Evolutionary conservation across 345 rosid genomes (phyloP).

Genomic region (Melaleuca quinquenervia): DNA sequence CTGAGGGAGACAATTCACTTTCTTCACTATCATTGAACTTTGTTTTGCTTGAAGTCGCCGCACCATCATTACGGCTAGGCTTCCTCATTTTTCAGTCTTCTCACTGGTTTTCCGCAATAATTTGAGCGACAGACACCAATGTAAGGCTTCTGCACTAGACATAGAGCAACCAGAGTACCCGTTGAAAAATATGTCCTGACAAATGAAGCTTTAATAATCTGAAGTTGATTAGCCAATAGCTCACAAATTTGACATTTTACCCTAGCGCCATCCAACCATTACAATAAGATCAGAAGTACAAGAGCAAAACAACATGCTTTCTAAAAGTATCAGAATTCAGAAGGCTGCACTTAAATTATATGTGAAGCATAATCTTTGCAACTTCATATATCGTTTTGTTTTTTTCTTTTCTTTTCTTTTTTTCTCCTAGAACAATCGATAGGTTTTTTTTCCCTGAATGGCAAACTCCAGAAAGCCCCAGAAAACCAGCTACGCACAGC

Average conservation of each 20-base stretch:
- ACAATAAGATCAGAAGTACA: background rate
- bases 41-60: slow-evolving; percentile 11
- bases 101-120: background rate
- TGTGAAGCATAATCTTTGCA: background rate
- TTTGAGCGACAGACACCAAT: background rate
- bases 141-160: background rate
- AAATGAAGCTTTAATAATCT: background rate
- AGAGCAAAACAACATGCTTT: background rate
- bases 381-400: background rate
- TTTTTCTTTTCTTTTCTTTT: background rate
- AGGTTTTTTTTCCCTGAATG: background rate
- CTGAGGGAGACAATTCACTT: slow-evolving; percentile 15
- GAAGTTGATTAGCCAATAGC: background rate
- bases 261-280: background rate
- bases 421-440: background rate
- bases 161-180: background rate
- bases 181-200: background rate
- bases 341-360: background rate
- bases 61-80: background rate
- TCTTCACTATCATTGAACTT: slow-evolving; percentile 22
- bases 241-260: background rate
- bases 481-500: background rate
- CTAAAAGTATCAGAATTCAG: background rate
- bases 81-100: slow-evolving; percentile 16
- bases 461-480: background rate